Evolutionary conservation across 192 early-diverging fungal genomes (phyloP).

Genomic region (Phlyctochytrium planicorne): DNA sequence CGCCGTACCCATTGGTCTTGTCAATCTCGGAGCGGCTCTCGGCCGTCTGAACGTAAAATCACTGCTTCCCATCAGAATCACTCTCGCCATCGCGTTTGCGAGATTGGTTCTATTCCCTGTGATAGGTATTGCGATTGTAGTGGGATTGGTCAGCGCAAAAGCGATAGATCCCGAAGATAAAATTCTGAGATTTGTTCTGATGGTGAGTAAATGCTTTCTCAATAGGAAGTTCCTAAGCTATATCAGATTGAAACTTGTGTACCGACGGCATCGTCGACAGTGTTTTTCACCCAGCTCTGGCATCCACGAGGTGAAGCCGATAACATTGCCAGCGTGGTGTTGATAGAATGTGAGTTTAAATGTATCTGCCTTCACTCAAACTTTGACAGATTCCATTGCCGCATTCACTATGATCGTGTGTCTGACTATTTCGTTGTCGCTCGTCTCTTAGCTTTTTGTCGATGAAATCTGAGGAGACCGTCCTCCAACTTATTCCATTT

Average conservation of each 20-base stretch:
- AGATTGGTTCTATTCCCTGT: constrained; percentile 32
- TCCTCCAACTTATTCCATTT: no score
- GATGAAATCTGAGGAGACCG: no score
- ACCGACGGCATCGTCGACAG: constrained; percentile 36
- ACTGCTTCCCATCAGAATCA: constrained; percentile 25
- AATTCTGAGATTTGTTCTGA: constrained; percentile 39
- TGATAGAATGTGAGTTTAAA: constrained; percentile 25
- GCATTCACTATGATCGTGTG: constrained; percentile 6
- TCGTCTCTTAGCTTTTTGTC: no score
- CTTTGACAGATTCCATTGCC: constrained; percentile 22
- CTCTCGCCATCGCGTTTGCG: constrained; percentile 13
- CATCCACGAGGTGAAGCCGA: constrained; percentile 33
- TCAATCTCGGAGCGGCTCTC: constrained; percentile 38
- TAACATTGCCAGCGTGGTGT: constrained; percentile 35
- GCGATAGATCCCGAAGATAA: constrained; percentile 22
- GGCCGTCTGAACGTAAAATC: constrained; percentile 20
- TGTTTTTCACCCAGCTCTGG: constrained; percentile 38
- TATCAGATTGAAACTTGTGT: constrained; percentile 24
- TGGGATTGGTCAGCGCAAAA: constrained; percentile 16
- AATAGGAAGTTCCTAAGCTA: no score
- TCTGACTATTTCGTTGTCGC: background rate
- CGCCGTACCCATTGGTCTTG: constrained; percentile 32
- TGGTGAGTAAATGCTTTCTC: constrained; percentile 14
- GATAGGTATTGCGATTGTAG: constrained; percentile 25
- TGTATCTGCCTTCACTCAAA: background rate